Conservation (phyloP, 495 filamentous ascomycete genomes). For the Glutinoglossum americanum region DNA sequence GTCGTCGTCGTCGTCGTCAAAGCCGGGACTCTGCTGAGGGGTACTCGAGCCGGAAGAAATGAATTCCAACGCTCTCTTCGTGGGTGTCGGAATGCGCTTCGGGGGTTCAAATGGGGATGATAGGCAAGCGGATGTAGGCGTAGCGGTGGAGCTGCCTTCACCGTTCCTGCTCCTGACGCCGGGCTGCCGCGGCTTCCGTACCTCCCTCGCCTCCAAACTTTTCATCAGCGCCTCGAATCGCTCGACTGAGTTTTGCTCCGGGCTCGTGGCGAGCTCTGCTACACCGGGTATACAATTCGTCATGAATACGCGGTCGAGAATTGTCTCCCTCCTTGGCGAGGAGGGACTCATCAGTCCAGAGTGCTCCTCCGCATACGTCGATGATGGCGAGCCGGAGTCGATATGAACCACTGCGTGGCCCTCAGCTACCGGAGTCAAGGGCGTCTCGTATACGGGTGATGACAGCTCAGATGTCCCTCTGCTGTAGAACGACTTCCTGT, state of each 20-base stretch:
- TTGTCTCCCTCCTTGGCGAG: slow-evolving; percentile 28
- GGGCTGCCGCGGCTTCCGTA: slow-evolving; percentile 11
- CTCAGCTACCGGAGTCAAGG: slow-evolving; percentile 2
- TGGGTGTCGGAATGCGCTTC: neutral
- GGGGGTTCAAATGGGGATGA: neutral
- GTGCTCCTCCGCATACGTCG: neutral
- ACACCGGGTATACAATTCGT: slow-evolving; percentile 26
- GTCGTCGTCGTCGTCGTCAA: neutral
- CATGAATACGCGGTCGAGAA: slow-evolving; percentile 36
- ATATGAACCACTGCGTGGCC: neutral
- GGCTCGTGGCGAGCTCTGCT: slow-evolving; percentile 23
- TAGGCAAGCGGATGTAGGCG: neutral
- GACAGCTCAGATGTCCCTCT: neutral
- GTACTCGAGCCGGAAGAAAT: neutral
- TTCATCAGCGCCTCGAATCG: slow-evolving; percentile 37
- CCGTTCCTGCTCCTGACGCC: neutral
- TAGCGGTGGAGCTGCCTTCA: neutral
- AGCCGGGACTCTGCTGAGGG: neutral
- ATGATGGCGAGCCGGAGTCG: neutral
- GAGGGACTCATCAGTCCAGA: neutral
- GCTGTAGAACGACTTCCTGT: slow-evolving; percentile 1
- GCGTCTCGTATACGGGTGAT: neutral
- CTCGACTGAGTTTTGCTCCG: slow-evolving; percentile 31
- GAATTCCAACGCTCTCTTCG: neutral
- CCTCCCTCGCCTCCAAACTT: slow-evolving; percentile 24